A percentile compares a stretch with the other conserved stretches of the same genome.
phyloP scores from a whole-genome alignment of 257 asterid species.

The Przewalskia tangutica region DNA sequence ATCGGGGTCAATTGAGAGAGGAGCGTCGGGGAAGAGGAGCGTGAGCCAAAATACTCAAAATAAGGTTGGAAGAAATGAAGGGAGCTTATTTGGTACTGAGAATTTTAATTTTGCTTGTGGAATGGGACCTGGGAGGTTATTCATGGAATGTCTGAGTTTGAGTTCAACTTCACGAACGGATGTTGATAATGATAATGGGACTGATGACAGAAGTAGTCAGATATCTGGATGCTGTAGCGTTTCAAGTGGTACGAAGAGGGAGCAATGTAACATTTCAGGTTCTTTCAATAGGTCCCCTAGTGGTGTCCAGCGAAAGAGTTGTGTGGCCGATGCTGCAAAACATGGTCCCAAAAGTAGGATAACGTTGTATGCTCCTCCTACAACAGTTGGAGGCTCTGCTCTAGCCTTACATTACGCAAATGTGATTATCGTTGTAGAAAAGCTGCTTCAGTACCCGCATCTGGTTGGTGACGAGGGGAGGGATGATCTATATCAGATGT shows the following conservation, averaged over 20 bases:
- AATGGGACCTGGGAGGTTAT: constrained; percentile 64
- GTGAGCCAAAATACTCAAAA: constrained; percentile 11
- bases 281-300: constrained; percentile 20
- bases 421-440: constrained; percentile 64
- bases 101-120: constrained; percentile 69
- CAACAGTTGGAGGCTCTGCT: constrained; percentile 84
- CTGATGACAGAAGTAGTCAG: constrained; percentile 52
- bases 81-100: constrained; percentile 42
- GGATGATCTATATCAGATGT: constrained; percentile 86
- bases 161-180: constrained; percentile 51
- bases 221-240: constrained; percentile 40
- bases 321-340: constrained; percentile 9
- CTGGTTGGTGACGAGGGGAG: constrained; percentile 87
- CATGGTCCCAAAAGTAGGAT: constrained; percentile 35
- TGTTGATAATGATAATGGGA: constrained; percentile 26
- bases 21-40: constrained; percentile 22
- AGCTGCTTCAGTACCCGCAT: constrained; percentile 75
- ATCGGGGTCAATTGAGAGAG: constrained; percentile 18
- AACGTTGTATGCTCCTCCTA: constrained; percentile 39
- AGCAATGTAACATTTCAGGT: constrained; percentile 17
- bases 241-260: constrained; percentile 31
- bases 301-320: constrained; percentile 14
- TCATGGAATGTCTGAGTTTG: constrained; percentile 68
- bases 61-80: constrained; percentile 31
- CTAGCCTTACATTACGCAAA: constrained; percentile 84